Base-by-base conservation (phyloP, 1,139 yeast species). In the Suhomyces kunorum region DNA sequence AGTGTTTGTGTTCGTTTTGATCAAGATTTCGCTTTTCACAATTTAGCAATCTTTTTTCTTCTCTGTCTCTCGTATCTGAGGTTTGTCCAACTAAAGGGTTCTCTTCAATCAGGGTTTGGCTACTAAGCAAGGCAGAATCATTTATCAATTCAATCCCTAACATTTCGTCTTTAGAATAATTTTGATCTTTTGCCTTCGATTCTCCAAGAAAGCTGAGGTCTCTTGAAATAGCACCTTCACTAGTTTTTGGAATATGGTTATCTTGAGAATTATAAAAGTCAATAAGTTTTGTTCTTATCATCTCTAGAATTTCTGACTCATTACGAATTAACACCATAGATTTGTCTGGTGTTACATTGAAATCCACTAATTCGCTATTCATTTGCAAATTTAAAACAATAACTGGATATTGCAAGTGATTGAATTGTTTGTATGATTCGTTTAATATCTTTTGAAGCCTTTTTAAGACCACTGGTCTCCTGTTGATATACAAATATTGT, bases 291-390 rank as follows among this genome's bases (percentile, higher is more conserved):
- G 62, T 68, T 40, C 75, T 64, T 3, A 88, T 51, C 1, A 64
- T 61, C 28, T 82, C 85, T 7, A 85, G 52, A 1, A 89, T 58
- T 11, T 63, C 59, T 5, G 63, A 60, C 57, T 90, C 97, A 45
- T 80, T 72, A 42, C 84, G 90, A 1, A 92, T 57, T 50, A 87
- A 56, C 2, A 92, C 71, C 3, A 80, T 76, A 34, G 94, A 68
- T 56, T 92, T 92, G 56, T 92, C 97, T 0, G 98, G 98, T 0
- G 96, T 82, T 1, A 94, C 84, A 60, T 92, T 92, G 14, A 92
- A 74, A 63, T 92, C 99, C 26, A 87, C 60, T 16, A 70, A 65
- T 16, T 59, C 54, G 0, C 84, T 71, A 32, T 75, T 72, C 9
- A 88, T 59, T 8, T 56, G 55, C 25, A 92, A 51, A 58, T 94